Percentiles rank a stretch among this genome's conserved stretches.
These are phyloP conservation scores for Leccinum fibrillosum DNA, from an alignment of 768 basidiomycete genomes.

Conservation along the genomic window DNA sequence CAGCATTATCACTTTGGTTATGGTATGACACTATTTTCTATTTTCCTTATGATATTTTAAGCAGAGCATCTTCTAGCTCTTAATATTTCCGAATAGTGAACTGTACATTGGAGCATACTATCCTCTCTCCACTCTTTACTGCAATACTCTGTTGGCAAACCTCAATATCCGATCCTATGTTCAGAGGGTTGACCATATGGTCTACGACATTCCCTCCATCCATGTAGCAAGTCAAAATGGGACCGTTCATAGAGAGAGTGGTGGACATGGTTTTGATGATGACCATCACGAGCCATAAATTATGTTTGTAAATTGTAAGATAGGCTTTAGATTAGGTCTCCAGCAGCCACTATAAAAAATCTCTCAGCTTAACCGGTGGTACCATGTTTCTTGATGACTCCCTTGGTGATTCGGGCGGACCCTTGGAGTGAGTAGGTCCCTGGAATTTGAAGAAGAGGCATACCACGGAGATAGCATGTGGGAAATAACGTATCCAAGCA, in stretches of 20 bases:
- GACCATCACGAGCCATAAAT: neutral
- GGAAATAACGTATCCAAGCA: neutral
- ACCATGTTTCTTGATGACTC: conserved; percentile 59
- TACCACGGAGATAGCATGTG: neutral
- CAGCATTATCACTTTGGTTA: too few relatives aligned
- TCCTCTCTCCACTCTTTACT: neutral
- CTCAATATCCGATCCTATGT: neutral
- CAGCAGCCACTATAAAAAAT: too few relatives aligned
- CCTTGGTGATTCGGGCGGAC: conserved; percentile 55
- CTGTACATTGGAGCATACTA: neutral
- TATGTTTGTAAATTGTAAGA: neutral
- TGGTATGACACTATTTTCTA: neutral
- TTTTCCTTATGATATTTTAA: neutral
- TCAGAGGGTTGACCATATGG: neutral
- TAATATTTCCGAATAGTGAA: neutral
- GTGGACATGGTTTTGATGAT: neutral
- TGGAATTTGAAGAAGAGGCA: conserved; percentile 86
- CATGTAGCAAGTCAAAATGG: neutral
- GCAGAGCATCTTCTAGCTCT: neutral
- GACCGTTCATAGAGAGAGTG: neutral
- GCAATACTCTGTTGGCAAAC: neutral
- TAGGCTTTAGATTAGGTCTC: too few relatives aligned
- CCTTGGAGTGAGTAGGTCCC: conserved; percentile 62
- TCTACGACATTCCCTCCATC: neutral
- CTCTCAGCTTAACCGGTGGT: conserved; percentile 36